Evolutionary conservation across 257 asterid genomes (phyloP).

Genomic region (Ophiorrhiza pumila): DNA sequence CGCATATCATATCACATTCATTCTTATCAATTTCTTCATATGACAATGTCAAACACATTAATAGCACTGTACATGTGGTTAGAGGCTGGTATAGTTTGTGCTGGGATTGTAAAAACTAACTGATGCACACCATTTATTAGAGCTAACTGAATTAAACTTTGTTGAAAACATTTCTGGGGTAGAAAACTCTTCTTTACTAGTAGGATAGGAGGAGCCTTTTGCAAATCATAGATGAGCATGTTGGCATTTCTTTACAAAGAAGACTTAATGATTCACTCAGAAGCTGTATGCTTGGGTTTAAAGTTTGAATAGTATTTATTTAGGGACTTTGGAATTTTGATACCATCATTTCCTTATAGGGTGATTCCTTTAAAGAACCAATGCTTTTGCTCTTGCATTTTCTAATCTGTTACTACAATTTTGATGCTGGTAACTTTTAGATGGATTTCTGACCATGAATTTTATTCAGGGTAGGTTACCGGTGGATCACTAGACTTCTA

Average conservation of each 20-base stretch:
- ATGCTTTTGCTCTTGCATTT: not conserved
- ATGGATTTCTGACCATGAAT: slow-evolving; percentile 28
- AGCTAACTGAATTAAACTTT: not conserved
- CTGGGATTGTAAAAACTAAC: not conserved
- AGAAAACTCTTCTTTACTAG: not conserved
- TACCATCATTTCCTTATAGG: not conserved
- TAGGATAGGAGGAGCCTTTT: not conserved
- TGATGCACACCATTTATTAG: too few relatives aligned
- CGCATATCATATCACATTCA: not conserved
- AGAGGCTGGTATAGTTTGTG: not conserved
- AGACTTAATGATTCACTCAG: not conserved
- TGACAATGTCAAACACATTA: too few relatives aligned
- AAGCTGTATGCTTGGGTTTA: not conserved
- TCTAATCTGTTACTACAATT: not conserved
- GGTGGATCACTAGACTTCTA: slow-evolving; percentile 82
- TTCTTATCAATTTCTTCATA: too few relatives aligned
- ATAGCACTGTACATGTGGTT: too few relatives aligned
- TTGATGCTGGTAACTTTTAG: slow-evolving; percentile 1
- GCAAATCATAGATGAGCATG: not conserved
- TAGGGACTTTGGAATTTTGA: not conserved
- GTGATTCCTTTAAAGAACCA: not conserved
- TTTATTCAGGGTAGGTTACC: slow-evolving; percentile 91
- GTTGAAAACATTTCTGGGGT: not conserved
- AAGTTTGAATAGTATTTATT: not conserved
- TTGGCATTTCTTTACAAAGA: not conserved